Conservation (phyloP, 1,139 yeast species). For the Williopsis jadinii region DNA sequence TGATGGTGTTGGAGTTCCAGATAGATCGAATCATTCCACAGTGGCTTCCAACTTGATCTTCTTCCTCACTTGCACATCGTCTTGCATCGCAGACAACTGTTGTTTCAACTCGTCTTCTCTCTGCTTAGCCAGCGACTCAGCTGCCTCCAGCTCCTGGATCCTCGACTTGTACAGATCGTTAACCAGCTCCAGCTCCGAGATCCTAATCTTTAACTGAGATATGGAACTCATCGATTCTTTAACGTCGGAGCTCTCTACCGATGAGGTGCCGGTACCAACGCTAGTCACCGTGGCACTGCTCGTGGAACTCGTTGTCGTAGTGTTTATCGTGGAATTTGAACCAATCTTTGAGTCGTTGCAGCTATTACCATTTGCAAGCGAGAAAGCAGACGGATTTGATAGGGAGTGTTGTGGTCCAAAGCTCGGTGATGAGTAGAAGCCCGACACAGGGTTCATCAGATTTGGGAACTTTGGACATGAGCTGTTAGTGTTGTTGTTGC, state of each 20-base stretch:
- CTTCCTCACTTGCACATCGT: conserved; percentile 10
- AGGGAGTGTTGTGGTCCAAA: conserved; percentile 23
- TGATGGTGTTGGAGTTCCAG: too few species aligned
- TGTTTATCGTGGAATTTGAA: background rate
- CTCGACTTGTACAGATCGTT: conserved; percentile 80
- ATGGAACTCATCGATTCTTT: conserved; percentile 31
- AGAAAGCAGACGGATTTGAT: conserved; percentile 20
- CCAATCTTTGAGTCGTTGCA: background rate
- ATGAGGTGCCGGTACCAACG: background rate
- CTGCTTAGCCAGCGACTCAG: conserved; percentile 53
- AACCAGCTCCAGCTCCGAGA: conserved; percentile 84
- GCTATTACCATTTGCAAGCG: conserved; percentile 5
- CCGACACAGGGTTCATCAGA: conserved; percentile 14
- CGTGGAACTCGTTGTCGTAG: background rate
- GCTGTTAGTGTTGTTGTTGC: background rate
- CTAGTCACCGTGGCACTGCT: background rate
- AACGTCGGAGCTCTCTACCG: background rate
- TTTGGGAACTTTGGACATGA: conserved; percentile 11
- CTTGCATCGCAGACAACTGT: conserved; percentile 9
- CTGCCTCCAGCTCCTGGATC: conserved; percentile 71
- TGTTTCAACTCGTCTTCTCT: conserved; percentile 30
- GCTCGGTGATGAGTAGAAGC: conserved; percentile 23
- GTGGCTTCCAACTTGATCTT: conserved; percentile 10
- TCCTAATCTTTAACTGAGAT: conserved; percentile 60
- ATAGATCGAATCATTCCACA: background rate